These are phyloP conservation scores for Gnomoniopsis smithogilvyi DNA, from an alignment of 2,329 filamentous ascomycete genomes.

Conservation along the genomic window DNA sequence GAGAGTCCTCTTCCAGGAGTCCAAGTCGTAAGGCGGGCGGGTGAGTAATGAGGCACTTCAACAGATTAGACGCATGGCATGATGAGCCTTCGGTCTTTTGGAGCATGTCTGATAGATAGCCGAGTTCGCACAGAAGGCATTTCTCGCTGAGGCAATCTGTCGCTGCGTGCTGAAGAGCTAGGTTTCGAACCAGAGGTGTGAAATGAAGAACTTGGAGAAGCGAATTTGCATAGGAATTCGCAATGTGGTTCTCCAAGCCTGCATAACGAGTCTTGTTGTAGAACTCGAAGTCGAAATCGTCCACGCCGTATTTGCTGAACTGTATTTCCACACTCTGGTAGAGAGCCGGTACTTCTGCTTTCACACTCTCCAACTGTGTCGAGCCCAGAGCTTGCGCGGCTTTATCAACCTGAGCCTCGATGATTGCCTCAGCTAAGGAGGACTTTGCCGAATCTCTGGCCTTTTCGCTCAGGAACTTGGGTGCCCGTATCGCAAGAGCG, in stretches of 20 bases:
- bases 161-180: slow-evolving; percentile 84
- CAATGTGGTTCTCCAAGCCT: slow-evolving; percentile 91
- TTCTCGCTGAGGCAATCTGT: slow-evolving; percentile 77
- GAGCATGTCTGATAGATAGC: slow-evolving; percentile 96
- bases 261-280: slow-evolving; percentile 94
- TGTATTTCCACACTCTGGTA: slow-evolving; percentile 97
- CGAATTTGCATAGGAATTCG: slow-evolving; percentile 94
- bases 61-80: slow-evolving; percentile 91
- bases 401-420: slow-evolving; percentile 50
- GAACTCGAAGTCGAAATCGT: slow-evolving; percentile 98
- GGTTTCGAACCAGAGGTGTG: slow-evolving; percentile 81
- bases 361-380: slow-evolving; percentile 68
- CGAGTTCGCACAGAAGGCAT: slow-evolving; percentile 90
- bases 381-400: slow-evolving; percentile 64
- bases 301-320: slow-evolving; percentile 98
- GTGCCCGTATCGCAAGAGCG: slow-evolving; percentile 65
- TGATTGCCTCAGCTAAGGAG: slow-evolving; percentile 35
- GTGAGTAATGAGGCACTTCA: slow-evolving; percentile 83
- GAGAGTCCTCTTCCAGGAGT: slow-evolving; percentile 79
- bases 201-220: slow-evolving; percentile 90
- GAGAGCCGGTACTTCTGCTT: slow-evolving; percentile 79
- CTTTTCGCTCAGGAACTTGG: slow-evolving; percentile 94
- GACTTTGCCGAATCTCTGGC: slow-evolving; percentile 63
- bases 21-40: slow-evolving; percentile 75
- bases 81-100: slow-evolving; percentile 92